Percentiles rank a stretch among this genome's conserved stretches.
Conservation (phyloP, 345 rosid genomes). For the Erucastrum elatum region DNA sequence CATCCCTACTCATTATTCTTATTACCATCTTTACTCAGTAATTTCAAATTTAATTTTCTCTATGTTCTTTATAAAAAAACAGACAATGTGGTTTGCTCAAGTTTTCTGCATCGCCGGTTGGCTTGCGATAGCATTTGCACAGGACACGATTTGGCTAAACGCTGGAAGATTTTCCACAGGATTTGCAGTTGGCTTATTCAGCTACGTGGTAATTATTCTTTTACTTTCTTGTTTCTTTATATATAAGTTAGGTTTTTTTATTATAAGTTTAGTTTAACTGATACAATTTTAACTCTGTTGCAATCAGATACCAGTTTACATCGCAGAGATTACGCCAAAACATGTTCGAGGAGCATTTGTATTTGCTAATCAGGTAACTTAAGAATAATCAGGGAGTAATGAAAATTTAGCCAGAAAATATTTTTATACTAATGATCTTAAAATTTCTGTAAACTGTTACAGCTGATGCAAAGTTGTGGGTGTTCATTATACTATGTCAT, state of each 20-base stretch:
- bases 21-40: background rate
- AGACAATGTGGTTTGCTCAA: conserved; percentile 41
- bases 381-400: background rate
- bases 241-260: background rate
- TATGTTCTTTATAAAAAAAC: background rate
- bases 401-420: background rate
- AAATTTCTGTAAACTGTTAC: background rate
- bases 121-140: conserved; percentile 38
- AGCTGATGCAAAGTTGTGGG: conserved; percentile 44
- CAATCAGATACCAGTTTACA: conserved; percentile 41
- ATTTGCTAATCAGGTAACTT: conserved; percentile 42
- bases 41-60: background rate
- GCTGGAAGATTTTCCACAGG: conserved; percentile 46
- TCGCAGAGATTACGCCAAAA: conserved; percentile 45
- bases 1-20: background rate
- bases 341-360: conserved; percentile 43
- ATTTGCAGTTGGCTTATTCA: conserved; percentile 42
- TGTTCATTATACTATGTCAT: conserved; percentile 35
- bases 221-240: background rate
- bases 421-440: conserved; percentile 6
- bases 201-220: conserved; percentile 44
- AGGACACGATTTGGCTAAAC: conserved; percentile 40
- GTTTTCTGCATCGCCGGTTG: conserved; percentile 37
- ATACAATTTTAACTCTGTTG: background rate
- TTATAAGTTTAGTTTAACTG: background rate